These are phyloP conservation scores for Talaromyces adpressus DNA, from an alignment of 495 filamentous ascomycete genomes.

Conservation along the genomic window DNA sequence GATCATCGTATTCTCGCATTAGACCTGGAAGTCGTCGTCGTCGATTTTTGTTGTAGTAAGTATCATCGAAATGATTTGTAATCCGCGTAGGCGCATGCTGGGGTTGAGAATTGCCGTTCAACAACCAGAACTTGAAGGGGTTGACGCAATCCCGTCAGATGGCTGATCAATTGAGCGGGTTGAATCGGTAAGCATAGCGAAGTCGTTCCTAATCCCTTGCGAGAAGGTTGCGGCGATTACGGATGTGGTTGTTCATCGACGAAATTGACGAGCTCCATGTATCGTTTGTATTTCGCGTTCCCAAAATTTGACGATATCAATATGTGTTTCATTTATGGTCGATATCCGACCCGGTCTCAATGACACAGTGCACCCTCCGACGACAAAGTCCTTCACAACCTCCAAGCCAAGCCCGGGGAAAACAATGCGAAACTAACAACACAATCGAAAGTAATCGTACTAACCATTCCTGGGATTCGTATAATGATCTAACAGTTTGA, in stretches of 20 bases:
- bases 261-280: background rate
- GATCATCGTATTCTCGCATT: background rate
- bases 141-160: too few species aligned
- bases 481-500: conserved; percentile 82
- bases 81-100: background rate
- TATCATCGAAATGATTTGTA: background rate
- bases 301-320: background rate
- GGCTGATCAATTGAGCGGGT: too few species aligned
- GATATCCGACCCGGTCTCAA: background rate
- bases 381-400: background rate
- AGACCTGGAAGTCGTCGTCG: background rate
- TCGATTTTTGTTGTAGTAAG: background rate
- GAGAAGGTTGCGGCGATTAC: background rate
- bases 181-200: too few species aligned
- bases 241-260: background rate
- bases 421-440: background rate
- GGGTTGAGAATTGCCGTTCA: too few species aligned
- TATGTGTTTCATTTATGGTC: too few species aligned
- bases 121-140: too few species aligned
- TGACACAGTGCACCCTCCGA: background rate
- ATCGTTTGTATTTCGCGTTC: background rate
- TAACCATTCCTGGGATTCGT: conserved; percentile 69
- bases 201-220: background rate
- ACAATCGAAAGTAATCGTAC: background rate
- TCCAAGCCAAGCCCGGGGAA: background rate